A percentile compares a stretch with the other conserved stretches of the same genome.
These are phyloP conservation scores for Geosmithia putterillii DNA, from an alignment of 2,329 filamentous ascomycete genomes.

Conservation along the genomic window DNA sequence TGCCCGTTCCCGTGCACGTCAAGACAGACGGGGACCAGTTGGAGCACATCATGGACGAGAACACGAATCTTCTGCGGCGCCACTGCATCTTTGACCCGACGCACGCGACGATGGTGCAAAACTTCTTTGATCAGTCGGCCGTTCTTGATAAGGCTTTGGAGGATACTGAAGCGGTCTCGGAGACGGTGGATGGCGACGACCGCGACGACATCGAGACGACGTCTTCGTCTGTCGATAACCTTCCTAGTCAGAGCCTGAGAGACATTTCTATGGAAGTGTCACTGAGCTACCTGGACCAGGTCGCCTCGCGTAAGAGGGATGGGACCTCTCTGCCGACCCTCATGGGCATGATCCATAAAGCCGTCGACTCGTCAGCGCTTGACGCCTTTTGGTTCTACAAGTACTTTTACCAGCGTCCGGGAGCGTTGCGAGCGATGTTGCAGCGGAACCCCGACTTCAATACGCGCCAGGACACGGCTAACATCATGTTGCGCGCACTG, in stretches of 20 bases:
- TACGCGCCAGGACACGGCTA: slow-evolving; percentile 40
- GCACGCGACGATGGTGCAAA: slow-evolving; percentile 55
- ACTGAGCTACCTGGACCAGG: slow-evolving; percentile 60
- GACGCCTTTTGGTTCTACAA: slow-evolving; percentile 41
- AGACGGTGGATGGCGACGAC: slow-evolving; percentile 1
- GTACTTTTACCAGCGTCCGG: slow-evolving; percentile 44
- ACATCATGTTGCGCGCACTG: slow-evolving; percentile 40
- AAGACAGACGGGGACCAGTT: slow-evolving; percentile 31
- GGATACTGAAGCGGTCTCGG: slow-evolving; percentile 3
- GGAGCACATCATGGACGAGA: slow-evolving; percentile 57
- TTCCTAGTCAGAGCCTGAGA: slow-evolving; percentile 20
- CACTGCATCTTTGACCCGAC: slow-evolving; percentile 69
- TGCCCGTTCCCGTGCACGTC: slow-evolving; percentile 25
- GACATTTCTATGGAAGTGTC: slow-evolving; percentile 40
- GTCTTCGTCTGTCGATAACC: background rate
- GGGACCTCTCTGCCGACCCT: slow-evolving; percentile 27
- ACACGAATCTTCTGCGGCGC: slow-evolving; percentile 59
- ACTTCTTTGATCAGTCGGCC: slow-evolving; percentile 46
- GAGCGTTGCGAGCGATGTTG: slow-evolving; percentile 51
- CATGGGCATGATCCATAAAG: slow-evolving; percentile 31
- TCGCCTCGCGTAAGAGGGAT: slow-evolving; percentile 61
- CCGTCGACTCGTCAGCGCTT: slow-evolving; percentile 29
- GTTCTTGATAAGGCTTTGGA: slow-evolving; percentile 28
- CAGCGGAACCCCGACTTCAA: slow-evolving; percentile 44
- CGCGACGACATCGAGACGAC: slow-evolving; percentile 3